A percentile compares a stretch with the other conserved stretches of the same genome.
Conservation (phyloP, 306 rosid genomes). For the Crataegus laevigata region DNA sequence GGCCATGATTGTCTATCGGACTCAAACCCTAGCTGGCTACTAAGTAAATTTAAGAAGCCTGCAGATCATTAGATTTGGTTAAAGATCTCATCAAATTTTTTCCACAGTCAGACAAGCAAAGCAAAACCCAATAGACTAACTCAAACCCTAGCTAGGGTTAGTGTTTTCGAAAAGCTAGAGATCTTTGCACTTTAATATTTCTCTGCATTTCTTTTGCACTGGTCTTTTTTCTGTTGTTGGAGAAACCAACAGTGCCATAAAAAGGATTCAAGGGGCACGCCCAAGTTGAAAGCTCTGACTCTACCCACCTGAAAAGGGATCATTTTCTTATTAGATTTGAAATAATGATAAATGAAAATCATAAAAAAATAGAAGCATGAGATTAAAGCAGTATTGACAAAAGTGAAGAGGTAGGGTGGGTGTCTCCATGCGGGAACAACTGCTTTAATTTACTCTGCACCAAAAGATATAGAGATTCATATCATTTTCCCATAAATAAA, state of each 20-base stretch:
- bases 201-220: background rate
- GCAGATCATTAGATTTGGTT: background rate
- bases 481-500: background rate
- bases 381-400: background rate
- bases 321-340: background rate
- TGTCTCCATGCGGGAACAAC: background rate
- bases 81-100: background rate
- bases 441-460: slow-evolving; percentile 8
- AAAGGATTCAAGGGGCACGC: slow-evolving; percentile 38
- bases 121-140: background rate
- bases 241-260: slow-evolving; percentile 23
- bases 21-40: background rate
- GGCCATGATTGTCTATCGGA: background rate
- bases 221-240: slow-evolving; percentile 3
- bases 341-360: background rate
- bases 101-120: background rate
- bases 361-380: background rate
- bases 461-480: slow-evolving; percentile 13
- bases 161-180: background rate
- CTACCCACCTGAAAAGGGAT: slow-evolving; percentile 6
- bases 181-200: background rate
- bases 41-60: background rate
- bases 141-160: background rate
- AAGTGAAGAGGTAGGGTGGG: background rate
- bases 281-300: slow-evolving; percentile 18